Conservation (phyloP, 768 basidiomycete species). For the Harrya chromipes region DNA sequence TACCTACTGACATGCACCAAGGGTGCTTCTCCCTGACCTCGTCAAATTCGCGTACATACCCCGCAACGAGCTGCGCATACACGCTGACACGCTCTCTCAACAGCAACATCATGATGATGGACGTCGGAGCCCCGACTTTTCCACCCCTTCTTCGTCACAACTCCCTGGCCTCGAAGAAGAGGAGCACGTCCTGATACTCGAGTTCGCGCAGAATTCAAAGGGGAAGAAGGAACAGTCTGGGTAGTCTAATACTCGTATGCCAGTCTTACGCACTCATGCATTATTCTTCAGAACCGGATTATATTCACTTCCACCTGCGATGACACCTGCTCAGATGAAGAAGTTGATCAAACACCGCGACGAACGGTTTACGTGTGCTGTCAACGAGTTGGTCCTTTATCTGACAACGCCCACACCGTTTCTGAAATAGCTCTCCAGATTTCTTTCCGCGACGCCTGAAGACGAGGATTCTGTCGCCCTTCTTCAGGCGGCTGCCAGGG, state of each 20-base stretch:
- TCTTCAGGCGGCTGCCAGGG: constrained; percentile 62
- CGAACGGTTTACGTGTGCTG: constrained; percentile 56
- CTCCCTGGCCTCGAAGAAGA: constrained; percentile 29
- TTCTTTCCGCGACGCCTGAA: constrained; percentile 50
- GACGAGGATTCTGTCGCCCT: constrained; percentile 60
- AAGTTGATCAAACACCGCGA: constrained; percentile 73
- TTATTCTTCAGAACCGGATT: constrained; percentile 14
- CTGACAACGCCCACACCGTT: not conserved
- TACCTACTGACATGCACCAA: constrained; percentile 23
- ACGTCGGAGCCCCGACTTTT: constrained; percentile 42
- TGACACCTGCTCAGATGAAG: constrained; percentile 58
- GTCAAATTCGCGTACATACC: constrained; percentile 83
- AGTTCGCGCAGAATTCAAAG: constrained; percentile 47
- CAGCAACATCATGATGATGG: constrained; percentile 23
- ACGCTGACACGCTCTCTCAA: constrained; percentile 35
- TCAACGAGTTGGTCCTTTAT: constrained; percentile 55
- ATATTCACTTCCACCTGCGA: constrained; percentile 27
- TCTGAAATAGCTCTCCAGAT: constrained; percentile 35
- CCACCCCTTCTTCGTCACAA: constrained; percentile 28
- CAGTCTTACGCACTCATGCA: not conserved
- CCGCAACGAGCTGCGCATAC: constrained; percentile 54
- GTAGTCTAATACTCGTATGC: constrained; percentile 11
- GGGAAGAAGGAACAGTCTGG: constrained; percentile 31
- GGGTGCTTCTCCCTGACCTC: constrained; percentile 78
- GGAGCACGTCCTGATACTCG: constrained; percentile 50